Conservation (phyloP, 2,329 filamentous ascomycete species). For the Coccinonectria pachysandricola region DNA sequence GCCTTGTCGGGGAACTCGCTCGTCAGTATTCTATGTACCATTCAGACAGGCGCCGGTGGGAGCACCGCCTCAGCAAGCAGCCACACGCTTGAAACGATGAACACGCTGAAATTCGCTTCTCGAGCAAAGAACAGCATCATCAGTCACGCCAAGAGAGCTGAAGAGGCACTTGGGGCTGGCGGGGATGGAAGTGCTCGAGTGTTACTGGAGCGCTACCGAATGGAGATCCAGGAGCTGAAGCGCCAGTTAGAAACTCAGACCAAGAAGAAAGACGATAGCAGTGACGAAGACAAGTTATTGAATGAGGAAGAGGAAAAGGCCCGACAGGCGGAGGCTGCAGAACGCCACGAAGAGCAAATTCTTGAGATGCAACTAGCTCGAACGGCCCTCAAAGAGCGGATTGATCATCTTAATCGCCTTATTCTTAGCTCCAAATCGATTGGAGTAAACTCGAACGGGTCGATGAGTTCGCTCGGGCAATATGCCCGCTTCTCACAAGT, state of each 20-base stretch:
- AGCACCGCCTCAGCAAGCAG: slow-evolving; percentile 60
- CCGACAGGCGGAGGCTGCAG: slow-evolving; percentile 68
- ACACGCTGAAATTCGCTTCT: slow-evolving; percentile 93
- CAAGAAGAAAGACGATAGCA: slow-evolving; percentile 51
- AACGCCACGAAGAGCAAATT: slow-evolving; percentile 93
- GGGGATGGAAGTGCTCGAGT: slow-evolving; percentile 82
- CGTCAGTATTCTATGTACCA: slow-evolving; percentile 94
- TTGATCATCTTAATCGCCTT: slow-evolving; percentile 89
- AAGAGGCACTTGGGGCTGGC: slow-evolving; percentile 71
- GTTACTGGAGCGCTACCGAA: slow-evolving; percentile 80
- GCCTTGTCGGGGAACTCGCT: slow-evolving; percentile 88
- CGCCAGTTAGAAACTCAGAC: slow-evolving; percentile 75
- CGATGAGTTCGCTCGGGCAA: slow-evolving; percentile 56
- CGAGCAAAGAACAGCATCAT: slow-evolving; percentile 97
- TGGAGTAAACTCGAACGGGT: slow-evolving; percentile 74
- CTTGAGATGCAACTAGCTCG: slow-evolving; percentile 96
- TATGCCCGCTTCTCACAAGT: slow-evolving; percentile 53
- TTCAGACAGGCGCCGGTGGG: slow-evolving; percentile 73
- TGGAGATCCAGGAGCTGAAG: slow-evolving; percentile 80
- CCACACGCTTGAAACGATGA: slow-evolving; percentile 81
- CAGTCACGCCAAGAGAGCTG: slow-evolving; percentile 89
- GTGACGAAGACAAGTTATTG: slow-evolving; percentile 49
- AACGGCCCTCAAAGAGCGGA: slow-evolving; percentile 91
- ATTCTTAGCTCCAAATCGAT: slow-evolving; percentile 94
- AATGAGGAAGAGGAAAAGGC: slow-evolving; percentile 63